Evolutionary conservation across 345 rosid genomes (phyloP), one percentile per base, ranked within the genome.

Genomic region (Conringia planisiliqua): DNA sequence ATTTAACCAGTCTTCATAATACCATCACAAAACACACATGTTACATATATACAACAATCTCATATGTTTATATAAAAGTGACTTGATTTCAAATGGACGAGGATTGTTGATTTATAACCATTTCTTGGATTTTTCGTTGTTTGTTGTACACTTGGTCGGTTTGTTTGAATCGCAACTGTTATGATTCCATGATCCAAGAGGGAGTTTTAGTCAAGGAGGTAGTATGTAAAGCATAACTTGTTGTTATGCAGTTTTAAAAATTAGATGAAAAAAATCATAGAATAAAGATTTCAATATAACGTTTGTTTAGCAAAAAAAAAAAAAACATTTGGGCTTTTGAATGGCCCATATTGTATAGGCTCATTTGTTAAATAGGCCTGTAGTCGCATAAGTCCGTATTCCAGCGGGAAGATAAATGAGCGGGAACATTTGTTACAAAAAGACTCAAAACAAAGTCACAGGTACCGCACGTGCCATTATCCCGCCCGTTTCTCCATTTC

Each of bases 401-500:
- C 30, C 42, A 68, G 18, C 33, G 33, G 38, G 10, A 7, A 30
- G 1, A 20, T 10, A 44, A 27, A 70, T 6, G 54, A 35, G 80
- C 76, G 80, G 80, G 76, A 77, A 65, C 20, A 70, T 58, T 64
- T 47, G 36, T 2, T 36, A 27, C 71, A 12, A 46, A 46, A 76
- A n/a, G 9, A 63, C 55, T 57, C 55, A 36, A 77, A 71, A 56
- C 56, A 32, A 58, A n/a, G 40, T 59, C 77, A 71, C 73, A 48
- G 16, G 62, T 26, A 40, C 11, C 68, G 52, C 81, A 78, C 78
- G 81, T 68, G 81, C 68, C 70, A 33, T 33, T 44, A 44, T 73
- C 82, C 82, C 82, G 82, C 82, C 73, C 54, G 10, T 32, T 50
- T 73, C 55, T 36, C 24, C 71, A 35, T 62, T 72, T 59, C 14